Conservation (phyloP, 2,329 filamentous ascomycete species). For the Raffaelea deltoideospora region DNA sequence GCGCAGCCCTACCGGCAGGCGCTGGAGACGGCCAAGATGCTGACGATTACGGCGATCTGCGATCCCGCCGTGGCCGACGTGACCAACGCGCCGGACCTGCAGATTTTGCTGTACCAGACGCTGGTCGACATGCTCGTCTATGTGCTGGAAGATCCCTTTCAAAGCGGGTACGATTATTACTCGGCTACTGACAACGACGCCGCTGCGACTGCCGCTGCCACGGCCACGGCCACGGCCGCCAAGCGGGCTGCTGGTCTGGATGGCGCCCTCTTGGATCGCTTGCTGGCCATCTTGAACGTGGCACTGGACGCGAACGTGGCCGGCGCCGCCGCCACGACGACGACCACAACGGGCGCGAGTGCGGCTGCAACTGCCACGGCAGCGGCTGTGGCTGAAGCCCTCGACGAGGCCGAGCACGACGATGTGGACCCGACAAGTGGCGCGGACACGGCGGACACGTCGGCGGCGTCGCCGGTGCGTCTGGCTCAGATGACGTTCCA, state of each 20-base stretch:
- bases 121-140: constrained; percentile 42
- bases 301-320: constrained; percentile 3
- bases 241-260: constrained; percentile 10
- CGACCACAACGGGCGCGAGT: neutral
- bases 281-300: constrained; percentile 16
- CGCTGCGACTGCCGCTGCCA: too few species aligned
- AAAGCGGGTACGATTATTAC: too few species aligned
- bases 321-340: neutral
- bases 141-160: constrained; percentile 27
- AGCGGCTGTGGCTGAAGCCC: neutral
- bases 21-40: constrained; percentile 29
- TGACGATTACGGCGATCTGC: constrained; percentile 46
- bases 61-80: constrained; percentile 35
- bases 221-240: constrained; percentile 3
- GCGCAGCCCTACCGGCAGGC: constrained; percentile 16
- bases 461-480: constrained; percentile 4
- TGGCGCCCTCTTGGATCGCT: constrained; percentile 14
- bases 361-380: neutral
- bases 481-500: constrained; percentile 18
- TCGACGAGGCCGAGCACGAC: too few species aligned
- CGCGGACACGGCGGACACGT: too few species aligned
- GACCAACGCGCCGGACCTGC: constrained; percentile 26
- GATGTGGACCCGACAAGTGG: too few species aligned
- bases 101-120: constrained; percentile 32
- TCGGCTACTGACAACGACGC: too few species aligned